Evolutionary conservation across 2,329 filamentous ascomycete genomes (phyloP), one percentile per base, ranked within the genome.

Genomic region (Pseudopithomyces chartarum): DNA sequence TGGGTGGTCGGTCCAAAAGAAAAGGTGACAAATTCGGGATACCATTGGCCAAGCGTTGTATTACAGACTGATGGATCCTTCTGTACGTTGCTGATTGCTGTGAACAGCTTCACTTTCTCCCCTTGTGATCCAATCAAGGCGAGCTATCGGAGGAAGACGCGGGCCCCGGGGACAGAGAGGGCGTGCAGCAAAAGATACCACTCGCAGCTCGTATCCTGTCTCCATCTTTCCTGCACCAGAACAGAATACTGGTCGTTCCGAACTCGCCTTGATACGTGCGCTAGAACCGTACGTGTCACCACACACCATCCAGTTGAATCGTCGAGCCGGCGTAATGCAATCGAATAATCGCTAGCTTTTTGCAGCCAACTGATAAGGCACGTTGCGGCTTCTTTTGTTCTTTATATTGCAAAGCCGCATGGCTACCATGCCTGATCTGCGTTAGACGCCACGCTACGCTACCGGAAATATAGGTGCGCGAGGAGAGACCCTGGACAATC

Each of bases 291-390:
- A 62, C 53, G 56, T 45, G 55, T 64, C 61, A 59, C 55, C 55
- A 53, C 38, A 6, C 34, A 33, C 47, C 52, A 32, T 43, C 56
- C 48, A 53, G 34, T 59, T 42, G 22, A 23, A 51, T 22, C 42
- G 20, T n/a, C 4, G 5, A 45, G 45, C 54, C 50, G 61, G 39
- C 45, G 48, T 67, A 61, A 60, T 51, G 48, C 48, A 57, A 67
- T 69, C 54, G 63, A 65, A 66, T 70, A 71, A 68, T 58, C 52
- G 57, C 51, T 53, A 36, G 40, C 39, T 40, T 45, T 29, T 40
- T 29, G 15, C 34, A 49, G 58, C 63, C 54, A 57, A 63, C 66
- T 65, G 69, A 73, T 71, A 73, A 72, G 65, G 63, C 59, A 66
- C 60, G 57, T 61, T 61, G 59, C 46, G 56, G 12, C 20, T 34